Evolutionary conservation across 164 flowering plant species (phyloP), one percentile per base, ranked within the genome.

Genomic region (Magnolia changhungtana): DNA sequence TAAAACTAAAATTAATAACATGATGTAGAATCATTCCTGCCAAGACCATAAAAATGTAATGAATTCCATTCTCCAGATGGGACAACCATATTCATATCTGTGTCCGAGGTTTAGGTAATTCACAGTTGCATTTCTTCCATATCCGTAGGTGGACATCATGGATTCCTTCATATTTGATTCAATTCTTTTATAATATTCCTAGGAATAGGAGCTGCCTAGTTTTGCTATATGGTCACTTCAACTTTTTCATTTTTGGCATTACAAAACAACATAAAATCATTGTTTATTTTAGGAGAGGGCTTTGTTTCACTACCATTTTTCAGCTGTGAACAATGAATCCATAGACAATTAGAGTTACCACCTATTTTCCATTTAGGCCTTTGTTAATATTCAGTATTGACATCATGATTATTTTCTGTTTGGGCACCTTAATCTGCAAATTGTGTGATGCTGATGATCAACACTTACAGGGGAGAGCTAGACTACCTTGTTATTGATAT

Each of bases 401-500:
- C 27, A 45, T 65, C 4, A 50, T 49, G 61, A 50, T 21, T 21
- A 50, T 20, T 72, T 67, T 72, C 72, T 13, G 29, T 50, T 11
- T 49, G n/a, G 16, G 65, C 31, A 55, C 69, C 50, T 23, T 16
- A 77, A 52, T 37, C 55, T 16, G 11, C 23, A 65, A 37, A 45
- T 78, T 75, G 74, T 23, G 29, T 16, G 71, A 55, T 78, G 72
- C 63, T 74, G 58, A 67, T 79, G 69, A 50, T 77, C 76, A 75
- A 69, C 73, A 63, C n/a, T 50, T 86, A 77, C 80, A 96, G 99
- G 99, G 99, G 99, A 84, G 99, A 94, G 85, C 88, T 96, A 75
- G 99, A 94, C 80, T 96, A 96, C 85, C 97, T 96, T 78, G 84
- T 94, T 69, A 85, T 96, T 75, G 99, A 94, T 80, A 96, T 96